Conservation (phyloP, 768 basidiomycete species). For the Roridomyces roridus region DNA sequence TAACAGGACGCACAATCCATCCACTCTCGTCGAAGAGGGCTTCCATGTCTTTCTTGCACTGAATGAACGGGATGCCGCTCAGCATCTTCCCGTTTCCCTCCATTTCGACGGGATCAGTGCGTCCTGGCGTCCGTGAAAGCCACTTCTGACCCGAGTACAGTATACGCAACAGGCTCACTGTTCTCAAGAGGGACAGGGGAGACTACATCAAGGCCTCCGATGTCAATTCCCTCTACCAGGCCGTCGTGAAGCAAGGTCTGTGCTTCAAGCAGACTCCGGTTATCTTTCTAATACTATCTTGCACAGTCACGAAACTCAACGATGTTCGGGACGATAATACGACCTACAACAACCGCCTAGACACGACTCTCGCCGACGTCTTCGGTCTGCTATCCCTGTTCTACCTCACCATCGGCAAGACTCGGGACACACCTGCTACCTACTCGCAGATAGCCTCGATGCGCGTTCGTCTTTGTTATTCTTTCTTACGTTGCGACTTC, state of each 20-base stretch:
- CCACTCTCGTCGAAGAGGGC: background rate
- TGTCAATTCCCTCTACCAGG: slow-evolving; percentile 91
- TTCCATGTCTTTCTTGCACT: slow-evolving; percentile 1
- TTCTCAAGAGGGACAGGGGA: slow-evolving; percentile 90
- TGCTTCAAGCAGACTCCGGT: background rate
- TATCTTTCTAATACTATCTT: background rate
- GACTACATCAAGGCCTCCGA: slow-evolving; percentile 93
- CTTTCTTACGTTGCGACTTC: slow-evolving; percentile 8
- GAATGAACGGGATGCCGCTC: too few relatives aligned
- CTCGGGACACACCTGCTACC: slow-evolving; percentile 90
- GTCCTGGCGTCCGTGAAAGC: slow-evolving; percentile 23
- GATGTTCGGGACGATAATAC: slow-evolving; percentile 83
- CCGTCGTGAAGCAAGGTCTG: slow-evolving; percentile 92
- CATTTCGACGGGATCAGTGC: slow-evolving; percentile 22
- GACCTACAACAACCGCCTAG: slow-evolving; percentile 85
- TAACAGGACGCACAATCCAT: slow-evolving; percentile 15
- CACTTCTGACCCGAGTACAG: slow-evolving; percentile 46
- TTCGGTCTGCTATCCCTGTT: slow-evolving; percentile 95
- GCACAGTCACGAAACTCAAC: slow-evolving; percentile 86
- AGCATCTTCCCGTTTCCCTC: slow-evolving; percentile 3
- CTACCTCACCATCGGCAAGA: slow-evolving; percentile 98
- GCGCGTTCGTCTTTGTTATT: slow-evolving; percentile 86
- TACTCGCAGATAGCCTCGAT: slow-evolving; percentile 97
- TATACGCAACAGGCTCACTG: slow-evolving; percentile 94
- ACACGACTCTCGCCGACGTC: slow-evolving; percentile 95